Base-by-base conservation (phyloP, 108 stramenopile genomes). In the Cyclotella atomus region DNA sequence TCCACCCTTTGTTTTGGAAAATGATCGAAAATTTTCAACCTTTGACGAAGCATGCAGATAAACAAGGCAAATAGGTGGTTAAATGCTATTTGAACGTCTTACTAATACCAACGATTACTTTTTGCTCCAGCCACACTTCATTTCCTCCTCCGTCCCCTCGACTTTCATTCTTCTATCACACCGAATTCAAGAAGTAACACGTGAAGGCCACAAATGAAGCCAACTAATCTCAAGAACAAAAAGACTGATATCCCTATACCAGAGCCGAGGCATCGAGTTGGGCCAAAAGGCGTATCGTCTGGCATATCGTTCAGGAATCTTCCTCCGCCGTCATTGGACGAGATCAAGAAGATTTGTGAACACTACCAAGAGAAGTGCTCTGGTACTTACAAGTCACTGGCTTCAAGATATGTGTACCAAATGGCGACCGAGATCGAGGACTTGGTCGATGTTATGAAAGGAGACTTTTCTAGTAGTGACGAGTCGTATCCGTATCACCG, bases 291-390 rank as follows among this genome's bases (percentile, higher is more conserved):
- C 2, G 80, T 84, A n/a, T 84, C 83, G 27, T 84, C 83, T 35
- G 90, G 90, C 14, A 73, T 92, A 19, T 89, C 88, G 9, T 85
- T 92, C 50, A 79, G 91, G 24, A 20, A 79, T 32, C 83, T 85
- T 21, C 89, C 88, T 10, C 59, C 68, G 16, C 83, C 91, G 52
- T 87, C 86, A 12, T 61, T 88, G 9, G 66, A 85, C 21, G 86
- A 84, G 35, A 73, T 92, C 25, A 84, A 84, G 38, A 76, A 88
- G 29, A 74, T 89, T 28, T 93, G 92, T 82, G 80, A 88, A 59
- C 89, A 91, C 59, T 93, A 90, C 63, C 87, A 93, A 59, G 49
- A 76, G 20, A 93, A 93, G 77, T 90, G 89, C 68, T 65, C 81
- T 9, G 90, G 92, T 10, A 62, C 82, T 21, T 80, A 86, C 50